Evolutionary conservation across 1,284 basidiomycete species (phyloP), one percentile per base, ranked within the genome.

Genomic region (Wallemia hederae): DNA sequence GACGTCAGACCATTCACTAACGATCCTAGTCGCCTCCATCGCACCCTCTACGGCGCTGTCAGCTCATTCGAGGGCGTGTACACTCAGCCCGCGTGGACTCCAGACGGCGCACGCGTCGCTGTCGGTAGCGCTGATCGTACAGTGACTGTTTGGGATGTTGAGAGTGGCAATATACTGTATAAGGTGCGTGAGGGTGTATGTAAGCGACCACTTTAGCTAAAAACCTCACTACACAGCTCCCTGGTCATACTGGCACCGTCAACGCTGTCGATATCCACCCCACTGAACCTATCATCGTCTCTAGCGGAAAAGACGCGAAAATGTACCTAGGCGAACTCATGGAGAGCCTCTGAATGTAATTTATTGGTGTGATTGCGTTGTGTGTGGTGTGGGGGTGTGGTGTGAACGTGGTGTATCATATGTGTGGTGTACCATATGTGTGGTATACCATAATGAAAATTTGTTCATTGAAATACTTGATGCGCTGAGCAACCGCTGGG

Each of bases 61-160:
- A 84, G 87, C 2, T 90, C 90, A 0, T 92, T 91, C 67, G 90
- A 96, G 71, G 81, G 83, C 64, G 78, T 83, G 0, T 73, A 94
- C 29, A 70, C 87, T 33, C 77, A 80, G 61, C 85, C 79, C 1
- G 81, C 84, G 1, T 94, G 89, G 74, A 71, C 69, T 33, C 67
- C 67, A 63, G 66, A 69, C 58, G 70, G 70, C 15, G 63, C 67
- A 39, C 62, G 69, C 62, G 72, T 75, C 49, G 74, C 73, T 2
- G 72, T 69, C 0, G 74, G 74, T 5, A 74, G 74, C 2, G 74
- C 74, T 2, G 74, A 76, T 65, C 64, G 74, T 60, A 70, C 70
- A 0, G 86, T 94, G 29, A 88, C 84, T 60, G 82, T 96, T 27
- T 94, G 89, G 88, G 88, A 92, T 24, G 85, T 89, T 1, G 85